phyloP scores from a whole-genome alignment of 169 alveolate species.

The Cryptosporidium canis region DNA sequence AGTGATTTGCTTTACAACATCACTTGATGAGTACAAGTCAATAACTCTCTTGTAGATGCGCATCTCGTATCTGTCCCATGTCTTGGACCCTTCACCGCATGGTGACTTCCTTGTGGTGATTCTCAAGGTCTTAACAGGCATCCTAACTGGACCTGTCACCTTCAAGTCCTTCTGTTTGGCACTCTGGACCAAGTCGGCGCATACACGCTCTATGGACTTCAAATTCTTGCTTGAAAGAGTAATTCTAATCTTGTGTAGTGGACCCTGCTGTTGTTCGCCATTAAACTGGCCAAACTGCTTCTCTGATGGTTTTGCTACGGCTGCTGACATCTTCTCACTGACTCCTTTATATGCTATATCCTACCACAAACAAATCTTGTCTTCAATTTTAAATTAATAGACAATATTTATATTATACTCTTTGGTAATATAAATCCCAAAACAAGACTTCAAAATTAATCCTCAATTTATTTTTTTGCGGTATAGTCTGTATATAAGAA shows the following conservation, averaged over 20 bases:
- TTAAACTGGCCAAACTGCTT: constrained; percentile 67
- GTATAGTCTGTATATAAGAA: background rate
- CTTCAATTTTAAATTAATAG: background rate
- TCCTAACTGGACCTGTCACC: constrained; percentile 96
- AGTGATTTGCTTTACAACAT: constrained; percentile 95
- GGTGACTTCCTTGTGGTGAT: constrained; percentile 97
- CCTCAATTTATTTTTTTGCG: background rate
- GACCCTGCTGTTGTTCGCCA: constrained; percentile 89
- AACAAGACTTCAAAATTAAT: constrained; percentile 34
- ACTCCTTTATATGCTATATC: background rate
- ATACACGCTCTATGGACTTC: constrained; percentile 90
- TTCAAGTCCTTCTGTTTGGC: constrained; percentile 92
- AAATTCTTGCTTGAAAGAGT: constrained; percentile 91
- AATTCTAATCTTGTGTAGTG: constrained; percentile 91
- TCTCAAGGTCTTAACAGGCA: constrained; percentile 95
- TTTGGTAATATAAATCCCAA: constrained; percentile 1
- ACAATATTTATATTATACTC: background rate
- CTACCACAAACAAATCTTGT: background rate
- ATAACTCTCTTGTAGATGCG: constrained; percentile 97
- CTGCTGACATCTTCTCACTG: constrained; percentile 53
- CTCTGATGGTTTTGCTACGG: constrained; percentile 61
- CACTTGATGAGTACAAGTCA: constrained; percentile 95
- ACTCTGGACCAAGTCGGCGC: constrained; percentile 91
- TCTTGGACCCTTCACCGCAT: constrained; percentile 98
- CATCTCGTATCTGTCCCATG: constrained; percentile 97